Percentiles rank a stretch among this genome's conserved stretches.
Conservation (phyloP, 768 basidiomycete species). For the Boletales sp. region DNA sequence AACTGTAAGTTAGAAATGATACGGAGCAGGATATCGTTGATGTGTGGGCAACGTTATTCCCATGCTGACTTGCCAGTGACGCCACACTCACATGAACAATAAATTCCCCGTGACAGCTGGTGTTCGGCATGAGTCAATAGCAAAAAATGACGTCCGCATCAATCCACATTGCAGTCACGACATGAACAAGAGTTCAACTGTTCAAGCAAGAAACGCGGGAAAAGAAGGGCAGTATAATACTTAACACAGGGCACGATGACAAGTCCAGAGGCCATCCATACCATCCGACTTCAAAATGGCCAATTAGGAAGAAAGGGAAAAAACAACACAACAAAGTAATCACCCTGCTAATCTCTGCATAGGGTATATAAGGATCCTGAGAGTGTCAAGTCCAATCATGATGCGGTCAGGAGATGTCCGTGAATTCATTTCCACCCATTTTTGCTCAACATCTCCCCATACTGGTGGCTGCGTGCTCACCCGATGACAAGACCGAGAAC, state of each 20-base stretch:
- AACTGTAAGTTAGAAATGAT: no score
- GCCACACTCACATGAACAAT: no score
- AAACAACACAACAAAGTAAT: not conserved
- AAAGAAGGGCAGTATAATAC: not conserved
- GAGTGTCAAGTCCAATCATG: not conserved
- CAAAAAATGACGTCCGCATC: conserved; percentile 2
- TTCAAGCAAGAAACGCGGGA: not conserved
- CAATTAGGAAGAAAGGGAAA: no score
- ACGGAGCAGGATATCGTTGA: no score
- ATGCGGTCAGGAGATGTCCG: not conserved
- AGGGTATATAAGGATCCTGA: conserved; percentile 16
- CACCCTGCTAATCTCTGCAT: conserved; percentile 6
- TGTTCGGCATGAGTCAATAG: not conserved
- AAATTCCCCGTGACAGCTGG: no score
- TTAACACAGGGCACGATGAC: not conserved
- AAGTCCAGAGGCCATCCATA: not conserved
- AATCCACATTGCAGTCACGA: not conserved
- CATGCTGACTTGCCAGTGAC: no score
- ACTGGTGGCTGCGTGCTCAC: conserved; percentile 7
- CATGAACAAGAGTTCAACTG: conserved; percentile 1
- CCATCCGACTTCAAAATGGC: no score
- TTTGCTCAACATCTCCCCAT: not conserved
- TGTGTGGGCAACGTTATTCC: no score
- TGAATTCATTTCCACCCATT: not conserved
- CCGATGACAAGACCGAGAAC: conserved; percentile 26